Evolutionary conservation across 2,329 filamentous ascomycete species (phyloP), one percentile per base, ranked within the genome.

Genomic region (Aspergillus oerlinghausenensis): DNA sequence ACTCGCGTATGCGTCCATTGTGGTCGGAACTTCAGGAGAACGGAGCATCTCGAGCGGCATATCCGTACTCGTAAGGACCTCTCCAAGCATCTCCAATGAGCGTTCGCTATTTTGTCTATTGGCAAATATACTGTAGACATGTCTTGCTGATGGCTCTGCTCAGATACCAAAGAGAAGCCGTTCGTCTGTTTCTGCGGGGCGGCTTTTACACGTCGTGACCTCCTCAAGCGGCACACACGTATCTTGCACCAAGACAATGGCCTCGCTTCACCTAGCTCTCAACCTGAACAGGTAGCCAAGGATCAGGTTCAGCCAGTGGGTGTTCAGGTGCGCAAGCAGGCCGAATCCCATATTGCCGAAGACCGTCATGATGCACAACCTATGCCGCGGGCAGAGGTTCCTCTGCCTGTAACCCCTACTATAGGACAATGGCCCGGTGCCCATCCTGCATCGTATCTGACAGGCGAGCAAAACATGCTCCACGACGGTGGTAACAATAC

Each of bases 141-240:
- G 21, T n/a, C 25, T 54, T 21, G 19, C 60, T 67, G 52, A 64
- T 51, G 51, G 23, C 45, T 47, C 29, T 52, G 40, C 23, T 25
- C 54, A 72, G 70, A 72, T 56, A 72, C 70, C 25, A 72, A 72
- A 50, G 70, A 72, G 57, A 72, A 72, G 51, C 70, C 70, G 19
- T 72, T 71, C 53, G 65, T 70, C 45, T 72, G 70, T 57, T 71
- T 69, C 61, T 72, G 70, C 62, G 70, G 69, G 59, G 67, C 70
- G 10, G 69, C 70, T 2, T 72, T 72, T 56, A 71, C 70, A 55
- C 69, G 70, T 51, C 67, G 69, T 35, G 70, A 72, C 63, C 64
- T 72, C 21, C 51, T 72, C 45, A 72, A 72, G 57, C 66, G 70
- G 55, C 70, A 72, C 54, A 69, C 65, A 25, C 67, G 67, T 51